Percentiles rank a stretch among this genome's conserved stretches.
Conservation (phyloP, 305 asterid genomes). For the Fraxinus velutina region DNA sequence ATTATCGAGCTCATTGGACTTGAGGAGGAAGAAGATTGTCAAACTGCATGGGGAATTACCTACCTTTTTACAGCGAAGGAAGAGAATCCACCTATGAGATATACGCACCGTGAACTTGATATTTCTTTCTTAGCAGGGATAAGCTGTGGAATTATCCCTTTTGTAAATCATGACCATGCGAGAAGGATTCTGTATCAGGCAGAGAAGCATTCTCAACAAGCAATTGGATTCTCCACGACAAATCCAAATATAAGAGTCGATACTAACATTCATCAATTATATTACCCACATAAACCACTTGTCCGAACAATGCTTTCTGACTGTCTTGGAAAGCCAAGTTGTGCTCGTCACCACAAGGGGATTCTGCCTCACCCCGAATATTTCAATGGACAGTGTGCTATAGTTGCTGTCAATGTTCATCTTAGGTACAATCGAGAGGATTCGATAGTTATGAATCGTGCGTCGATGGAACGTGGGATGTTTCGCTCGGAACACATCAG, state of each 20-base stretch:
- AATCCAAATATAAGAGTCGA: slow-evolving; percentile 64
- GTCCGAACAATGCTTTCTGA: slow-evolving; percentile 68
- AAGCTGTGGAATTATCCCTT: slow-evolving; percentile 89
- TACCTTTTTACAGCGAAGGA: slow-evolving; percentile 53
- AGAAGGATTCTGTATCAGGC: slow-evolving; percentile 85
- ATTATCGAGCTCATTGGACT: slow-evolving; percentile 77
- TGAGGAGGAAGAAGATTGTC: slow-evolving; percentile 91
- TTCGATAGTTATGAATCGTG: slow-evolving; percentile 87
- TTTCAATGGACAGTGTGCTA: slow-evolving; percentile 86
- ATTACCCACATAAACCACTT: slow-evolving; percentile 87
- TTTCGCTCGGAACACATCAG: slow-evolving; percentile 75
- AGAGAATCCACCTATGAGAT: slow-evolving; percentile 54
- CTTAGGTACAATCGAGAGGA: slow-evolving; percentile 97
- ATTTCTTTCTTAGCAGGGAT: slow-evolving; percentile 70
- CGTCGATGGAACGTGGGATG: slow-evolving; percentile 88
- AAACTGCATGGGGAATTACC: slow-evolving; percentile 75
- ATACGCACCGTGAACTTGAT: slow-evolving; percentile 85
- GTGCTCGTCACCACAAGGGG: slow-evolving; percentile 45
- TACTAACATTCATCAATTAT: slow-evolving; percentile 69
- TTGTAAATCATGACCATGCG: slow-evolving; percentile 85
- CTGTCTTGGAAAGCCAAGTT: slow-evolving; percentile 66
- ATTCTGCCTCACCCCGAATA: slow-evolving; percentile 80
- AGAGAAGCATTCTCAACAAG: slow-evolving; percentile 95
- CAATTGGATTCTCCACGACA: slow-evolving; percentile 73
- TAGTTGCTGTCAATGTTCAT: slow-evolving; percentile 89